Evolutionary conservation across 495 filamentous ascomycete genomes (phyloP), one percentile per base, ranked within the genome.

Genomic region (Hyaloscypha variabilis): DNA sequence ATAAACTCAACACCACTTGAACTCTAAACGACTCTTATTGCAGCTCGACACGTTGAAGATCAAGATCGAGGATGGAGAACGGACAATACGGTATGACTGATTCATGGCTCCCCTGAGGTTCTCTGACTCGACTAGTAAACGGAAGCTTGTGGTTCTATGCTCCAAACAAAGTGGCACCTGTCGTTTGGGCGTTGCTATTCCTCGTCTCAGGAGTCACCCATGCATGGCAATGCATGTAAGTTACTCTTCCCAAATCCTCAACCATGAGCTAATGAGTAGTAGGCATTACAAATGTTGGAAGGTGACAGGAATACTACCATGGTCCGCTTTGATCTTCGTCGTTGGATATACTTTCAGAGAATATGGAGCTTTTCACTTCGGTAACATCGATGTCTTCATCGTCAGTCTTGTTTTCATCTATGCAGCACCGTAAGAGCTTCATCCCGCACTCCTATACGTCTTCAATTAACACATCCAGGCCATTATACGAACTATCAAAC

Each of bases 401-500:
- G 70, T 83, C 23, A 87, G 82, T 70, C 81, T 81, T 19, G 84
- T 85, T 34, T 76, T 90, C n/a, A 77, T 88, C 28, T 85, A 88
- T 63, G 80, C 80, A 24, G 85, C 83, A 2, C 89, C 89, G 88
- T 91, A 81, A 75, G 87, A 31, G 19, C 4, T 17, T 55, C 50
- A 3, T 14, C 34, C 8, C 36, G n/a, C 29, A 29, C 26, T 11
- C 19, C 4, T 60, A n/a, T n/a, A n/a, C 3, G n/a, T 68, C n/a
- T 14, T 23, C 51, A 30, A 24, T 62, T 65, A 51, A 72, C 28
- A 23, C 8, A 2, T 60, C 6, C 57, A 90, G 88, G 6, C 91
- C 91, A 6, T 76, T 93, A 53, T 90, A 90, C 66, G 88, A 91
- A 67, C 84, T 87, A 0, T 82, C 86, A 29, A 91, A 95, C 73